Evolutionary conservation across 768 basidiomycete species (phyloP).

Genomic region (Calocera cornea): DNA sequence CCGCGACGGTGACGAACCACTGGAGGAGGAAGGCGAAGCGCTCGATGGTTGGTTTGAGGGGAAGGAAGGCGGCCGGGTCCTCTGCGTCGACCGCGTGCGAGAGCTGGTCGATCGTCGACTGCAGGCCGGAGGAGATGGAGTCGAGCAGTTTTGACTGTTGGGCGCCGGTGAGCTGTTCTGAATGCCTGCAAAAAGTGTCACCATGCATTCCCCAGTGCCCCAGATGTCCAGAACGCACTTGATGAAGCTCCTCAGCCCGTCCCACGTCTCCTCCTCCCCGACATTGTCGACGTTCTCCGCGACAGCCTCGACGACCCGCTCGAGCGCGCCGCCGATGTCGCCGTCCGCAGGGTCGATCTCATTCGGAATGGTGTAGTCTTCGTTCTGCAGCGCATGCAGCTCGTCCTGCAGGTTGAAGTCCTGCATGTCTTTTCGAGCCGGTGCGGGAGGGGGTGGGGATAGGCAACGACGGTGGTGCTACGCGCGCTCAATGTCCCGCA

Average conservation of each 20-base stretch:
- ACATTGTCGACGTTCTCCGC: conserved; percentile 66
- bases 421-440: not conserved
- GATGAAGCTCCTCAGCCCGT: conserved; percentile 67
- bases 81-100: conserved; percentile 48
- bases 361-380: conserved; percentile 14
- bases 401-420: conserved; percentile 23
- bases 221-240: conserved; percentile 31
- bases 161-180: conserved; percentile 44
- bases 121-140: conserved; percentile 64
- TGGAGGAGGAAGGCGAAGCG: conserved; percentile 84
- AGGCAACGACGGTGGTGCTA: not conserved
- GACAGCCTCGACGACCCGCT: conserved; percentile 70
- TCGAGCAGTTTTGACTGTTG: conserved; percentile 80
- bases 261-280: conserved; percentile 53
- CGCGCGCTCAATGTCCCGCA: not conserved
- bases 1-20: conserved; percentile 76
- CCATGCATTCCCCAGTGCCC: conserved; percentile 6
- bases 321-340: conserved; percentile 12
- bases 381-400: conserved; percentile 14
- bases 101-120: conserved; percentile 58
- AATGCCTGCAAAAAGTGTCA: conserved; percentile 25
- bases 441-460: not conserved
- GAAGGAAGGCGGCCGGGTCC: conserved; percentile 43
- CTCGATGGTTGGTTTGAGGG: conserved; percentile 67
- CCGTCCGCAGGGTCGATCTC: conserved; percentile 22